phyloP scores from a whole-genome alignment of 1,284 basidiomycete species.

The Amylostereum chailletii region DNA sequence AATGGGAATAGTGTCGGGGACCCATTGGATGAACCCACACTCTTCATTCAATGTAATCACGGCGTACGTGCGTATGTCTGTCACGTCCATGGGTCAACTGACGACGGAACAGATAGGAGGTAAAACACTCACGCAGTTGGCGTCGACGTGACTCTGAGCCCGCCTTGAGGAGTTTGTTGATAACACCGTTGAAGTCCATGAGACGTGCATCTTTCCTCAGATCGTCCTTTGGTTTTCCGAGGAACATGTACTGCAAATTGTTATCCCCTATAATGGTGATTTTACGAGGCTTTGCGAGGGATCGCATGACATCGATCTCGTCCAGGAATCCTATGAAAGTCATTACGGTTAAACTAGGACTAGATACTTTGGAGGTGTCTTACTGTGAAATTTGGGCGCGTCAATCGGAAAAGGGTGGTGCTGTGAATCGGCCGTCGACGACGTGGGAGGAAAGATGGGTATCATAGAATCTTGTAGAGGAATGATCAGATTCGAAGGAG shows the following conservation, averaged over 20 bases:
- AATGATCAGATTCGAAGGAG: constrained; percentile 69
- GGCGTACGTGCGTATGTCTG: constrained; percentile 93
- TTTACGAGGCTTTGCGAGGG: constrained; percentile 89
- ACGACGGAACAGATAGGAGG: neutral
- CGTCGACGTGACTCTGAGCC: constrained; percentile 89
- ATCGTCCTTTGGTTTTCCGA: constrained; percentile 98
- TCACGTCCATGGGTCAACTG: constrained; percentile 5
- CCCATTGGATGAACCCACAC: constrained; percentile 98
- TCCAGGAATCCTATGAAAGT: constrained; percentile 60
- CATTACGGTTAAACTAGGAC: neutral
- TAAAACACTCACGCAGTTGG: constrained; percentile 63
- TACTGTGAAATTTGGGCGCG: constrained; percentile 74
- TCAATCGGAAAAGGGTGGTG: constrained; percentile 81
- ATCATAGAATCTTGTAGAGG: constrained; percentile 93
- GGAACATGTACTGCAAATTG: constrained; percentile 82
- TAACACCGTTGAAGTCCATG: constrained; percentile 98
- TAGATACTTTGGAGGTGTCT: constrained; percentile 11
- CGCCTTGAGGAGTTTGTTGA: constrained; percentile 94
- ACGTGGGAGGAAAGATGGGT: constrained; percentile 75
- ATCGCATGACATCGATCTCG: constrained; percentile 87
- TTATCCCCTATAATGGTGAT: constrained; percentile 82
- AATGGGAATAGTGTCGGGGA: constrained; percentile 86
- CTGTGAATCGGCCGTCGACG: constrained; percentile 43
- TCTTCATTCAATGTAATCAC: constrained; percentile 96
- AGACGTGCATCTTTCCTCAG: constrained; percentile 94